Base-by-base conservation (phyloP, 2,329 filamentous ascomycete species). In the Claviceps digitariae region DNA sequence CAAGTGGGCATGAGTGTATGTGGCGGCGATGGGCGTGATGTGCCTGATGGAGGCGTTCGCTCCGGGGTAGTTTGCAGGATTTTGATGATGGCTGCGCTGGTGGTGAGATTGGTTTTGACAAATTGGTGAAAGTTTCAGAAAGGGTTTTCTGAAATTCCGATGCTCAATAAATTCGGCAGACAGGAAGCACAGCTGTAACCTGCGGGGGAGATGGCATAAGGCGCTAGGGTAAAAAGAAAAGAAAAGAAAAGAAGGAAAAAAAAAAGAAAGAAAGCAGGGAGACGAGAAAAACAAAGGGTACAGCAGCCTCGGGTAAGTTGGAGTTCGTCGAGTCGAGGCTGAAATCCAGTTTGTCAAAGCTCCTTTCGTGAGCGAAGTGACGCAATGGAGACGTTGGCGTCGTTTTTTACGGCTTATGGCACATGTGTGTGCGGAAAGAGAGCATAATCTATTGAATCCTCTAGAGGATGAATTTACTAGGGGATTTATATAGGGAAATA, bases 341-440 rank as follows among this genome's bases (percentile, higher is more conserved):
- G 53, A 43, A 53, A 53, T 49, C 41, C 29, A 52, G 50, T 51
- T 51, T 55, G 20, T 7, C 27, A 10, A 10, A 44, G 40, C 17
- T 25, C n/a, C 15, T 38, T 20, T 27, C 17, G 46, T 9, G 7
- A 13, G 41, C 44, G 52, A 48, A 47, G 56, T 57, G 57, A 59
- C 56, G 57, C 57, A 59, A 59, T 56, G 36, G 15, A 43, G 40
- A 48, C 50, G 40, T 25, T 36, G 46, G 38, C 20, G 31, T 40
- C 36, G 40, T 45, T 17, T 15, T 17, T n/a, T 6, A 17, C 3
- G 36, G 4, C 15, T 31, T 20, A n/a, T n/a, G n/a, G n/a, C n/a
- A n/a, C n/a, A n/a, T n/a, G n/a, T n/a, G n/a, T n/a, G n/a, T n/a
- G n/a, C n/a, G n/a, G n/a, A n/a, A n/a, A n/a, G n/a, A n/a, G n/a